These are phyloP conservation scores for Daldinia sp. DNA, from an alignment of 2,329 filamentous ascomycete species.

Conservation along the genomic window DNA sequence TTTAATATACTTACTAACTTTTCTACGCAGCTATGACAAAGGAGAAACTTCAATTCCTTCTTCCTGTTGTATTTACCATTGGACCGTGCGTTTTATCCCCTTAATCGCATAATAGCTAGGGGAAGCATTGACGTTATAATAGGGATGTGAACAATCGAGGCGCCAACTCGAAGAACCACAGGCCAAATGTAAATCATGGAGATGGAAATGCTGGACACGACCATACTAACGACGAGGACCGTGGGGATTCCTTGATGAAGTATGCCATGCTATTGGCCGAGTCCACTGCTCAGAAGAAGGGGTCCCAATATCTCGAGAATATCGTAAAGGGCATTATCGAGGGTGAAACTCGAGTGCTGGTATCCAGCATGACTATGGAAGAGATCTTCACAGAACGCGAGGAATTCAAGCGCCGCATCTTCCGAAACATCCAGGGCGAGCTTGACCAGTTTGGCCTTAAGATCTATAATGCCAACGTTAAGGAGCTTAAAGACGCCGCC, in stretches of 20 bases:
- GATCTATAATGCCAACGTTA: slow-evolving; percentile 81
- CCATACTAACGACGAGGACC: slow-evolving; percentile 59
- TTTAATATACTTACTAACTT: slow-evolving; percentile 11
- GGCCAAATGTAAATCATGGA: slow-evolving; percentile 17
- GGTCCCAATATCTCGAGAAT: slow-evolving; percentile 76
- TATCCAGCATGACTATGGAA: slow-evolving; percentile 92
- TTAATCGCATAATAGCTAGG: not conserved
- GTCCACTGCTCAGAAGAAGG: slow-evolving; percentile 56
- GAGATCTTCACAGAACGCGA: slow-evolving; percentile 85
- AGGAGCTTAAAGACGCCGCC: slow-evolving; percentile 86
- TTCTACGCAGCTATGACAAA: slow-evolving; percentile 79
- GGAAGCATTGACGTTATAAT: slow-evolving; percentile 23
- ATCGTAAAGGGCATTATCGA: slow-evolving; percentile 93
- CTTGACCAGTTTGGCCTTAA: slow-evolving; percentile 83
- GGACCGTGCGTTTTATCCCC: slow-evolving; percentile 65
- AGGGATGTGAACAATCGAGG: slow-evolving; percentile 72
- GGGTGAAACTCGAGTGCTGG: slow-evolving; percentile 85
- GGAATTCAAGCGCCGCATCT: slow-evolving; percentile 81
- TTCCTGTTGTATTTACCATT: slow-evolving; percentile 88
- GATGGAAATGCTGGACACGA: slow-evolving; percentile 18
- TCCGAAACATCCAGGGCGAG: slow-evolving; percentile 81
- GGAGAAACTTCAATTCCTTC: slow-evolving; percentile 85
- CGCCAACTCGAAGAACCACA: slow-evolving; percentile 54
- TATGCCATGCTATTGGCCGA: slow-evolving; percentile 85
- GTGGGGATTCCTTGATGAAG: slow-evolving; percentile 77